A percentile compares a stretch with the other conserved stretches of the same genome.
These are phyloP conservation scores for Sarocladium strictum DNA, from an alignment of 2,329 filamentous ascomycete genomes.

Conservation along the genomic window DNA sequence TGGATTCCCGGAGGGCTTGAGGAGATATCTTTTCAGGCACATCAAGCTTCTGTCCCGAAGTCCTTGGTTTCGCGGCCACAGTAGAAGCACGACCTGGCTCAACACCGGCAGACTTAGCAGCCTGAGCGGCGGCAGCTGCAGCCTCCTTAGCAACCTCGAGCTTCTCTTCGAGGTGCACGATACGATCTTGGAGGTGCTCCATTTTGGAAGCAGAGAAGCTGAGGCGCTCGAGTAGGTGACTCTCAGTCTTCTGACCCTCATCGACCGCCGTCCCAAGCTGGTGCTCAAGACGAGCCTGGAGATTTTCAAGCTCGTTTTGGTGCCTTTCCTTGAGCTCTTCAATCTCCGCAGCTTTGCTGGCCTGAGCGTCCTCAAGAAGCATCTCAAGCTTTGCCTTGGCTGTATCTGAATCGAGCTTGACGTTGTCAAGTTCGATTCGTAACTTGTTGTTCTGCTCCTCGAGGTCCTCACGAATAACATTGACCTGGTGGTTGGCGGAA, in stretches of 20 bases:
- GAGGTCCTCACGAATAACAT: constrained; percentile 72
- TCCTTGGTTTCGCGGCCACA: constrained; percentile 17
- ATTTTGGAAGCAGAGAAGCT: constrained; percentile 78
- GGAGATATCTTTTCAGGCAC: constrained; percentile 84
- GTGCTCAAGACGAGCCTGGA: constrained; percentile 69
- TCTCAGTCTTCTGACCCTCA: constrained; percentile 74
- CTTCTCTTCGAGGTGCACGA: constrained; percentile 81
- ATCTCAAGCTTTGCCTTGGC: constrained; percentile 76
- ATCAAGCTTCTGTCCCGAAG: constrained; percentile 33
- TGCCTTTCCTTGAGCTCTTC: constrained; percentile 51
- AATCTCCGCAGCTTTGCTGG: constrained; percentile 54
- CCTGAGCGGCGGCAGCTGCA: constrained; percentile 74
- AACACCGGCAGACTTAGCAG: constrained; percentile 55
- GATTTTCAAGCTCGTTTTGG: constrained; percentile 65
- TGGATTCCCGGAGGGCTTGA: constrained; percentile 90
- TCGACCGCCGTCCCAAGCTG: constrained; percentile 69
- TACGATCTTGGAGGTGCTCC: constrained; percentile 78
- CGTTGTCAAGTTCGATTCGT: constrained; percentile 69
- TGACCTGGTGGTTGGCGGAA: constrained; percentile 77
- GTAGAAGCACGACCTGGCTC: constrained; percentile 21
- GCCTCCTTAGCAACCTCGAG: constrained; percentile 85
- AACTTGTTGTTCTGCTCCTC: constrained; percentile 72
- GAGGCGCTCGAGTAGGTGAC: constrained; percentile 74
- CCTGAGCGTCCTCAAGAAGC: constrained; percentile 74
- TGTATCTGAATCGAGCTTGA: constrained; percentile 74